phyloP scores from a whole-genome alignment of 2,329 filamentous ascomycete species.

The Calonectria montana region DNA sequence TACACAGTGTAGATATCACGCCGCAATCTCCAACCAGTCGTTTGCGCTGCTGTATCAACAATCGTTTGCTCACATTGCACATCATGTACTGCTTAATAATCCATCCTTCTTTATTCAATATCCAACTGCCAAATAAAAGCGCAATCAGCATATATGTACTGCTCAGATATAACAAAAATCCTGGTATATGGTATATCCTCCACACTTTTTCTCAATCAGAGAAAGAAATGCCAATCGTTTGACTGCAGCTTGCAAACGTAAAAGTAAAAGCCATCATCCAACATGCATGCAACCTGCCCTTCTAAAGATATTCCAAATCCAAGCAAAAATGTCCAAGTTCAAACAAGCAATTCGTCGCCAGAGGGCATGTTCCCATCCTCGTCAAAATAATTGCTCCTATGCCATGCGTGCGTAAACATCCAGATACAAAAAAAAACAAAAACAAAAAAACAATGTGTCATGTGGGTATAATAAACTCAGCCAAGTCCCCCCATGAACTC shows the following conservation, averaged over 20 bases:
- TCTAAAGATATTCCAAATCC: slow-evolving; percentile 22
- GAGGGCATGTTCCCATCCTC: slow-evolving; percentile 5
- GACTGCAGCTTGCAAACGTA: slow-evolving; percentile 5
- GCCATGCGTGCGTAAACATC: slow-evolving; percentile 18
- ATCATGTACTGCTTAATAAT: background rate
- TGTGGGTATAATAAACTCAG: slow-evolving; percentile 44
- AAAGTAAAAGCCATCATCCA: slow-evolving; percentile 5
- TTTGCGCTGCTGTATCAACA: background rate
- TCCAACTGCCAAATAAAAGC: background rate
- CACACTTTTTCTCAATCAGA: slow-evolving; percentile 26
- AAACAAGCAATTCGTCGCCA: slow-evolving; percentile 10
- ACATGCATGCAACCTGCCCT: background rate
- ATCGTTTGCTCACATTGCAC: background rate
- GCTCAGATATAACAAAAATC: slow-evolving; percentile 20
- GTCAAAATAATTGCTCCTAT: slow-evolving; percentile 11
- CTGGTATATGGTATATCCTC: slow-evolving; percentile 43
- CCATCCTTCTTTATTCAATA: slow-evolving; percentile 2
- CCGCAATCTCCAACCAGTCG: background rate
- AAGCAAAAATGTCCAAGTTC: slow-evolving; percentile 18
- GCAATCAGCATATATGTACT: slow-evolving; percentile 22
- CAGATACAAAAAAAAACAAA: slow-evolving; percentile 32
- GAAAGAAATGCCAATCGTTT: slow-evolving; percentile 13
- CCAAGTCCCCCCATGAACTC: slow-evolving; percentile 51
- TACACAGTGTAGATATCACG: background rate
- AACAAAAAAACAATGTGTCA: slow-evolving; percentile 29